Conservation (phyloP, 2,329 filamentous ascomycete species). For the Aspergillus ochraceoroseus region DNA sequence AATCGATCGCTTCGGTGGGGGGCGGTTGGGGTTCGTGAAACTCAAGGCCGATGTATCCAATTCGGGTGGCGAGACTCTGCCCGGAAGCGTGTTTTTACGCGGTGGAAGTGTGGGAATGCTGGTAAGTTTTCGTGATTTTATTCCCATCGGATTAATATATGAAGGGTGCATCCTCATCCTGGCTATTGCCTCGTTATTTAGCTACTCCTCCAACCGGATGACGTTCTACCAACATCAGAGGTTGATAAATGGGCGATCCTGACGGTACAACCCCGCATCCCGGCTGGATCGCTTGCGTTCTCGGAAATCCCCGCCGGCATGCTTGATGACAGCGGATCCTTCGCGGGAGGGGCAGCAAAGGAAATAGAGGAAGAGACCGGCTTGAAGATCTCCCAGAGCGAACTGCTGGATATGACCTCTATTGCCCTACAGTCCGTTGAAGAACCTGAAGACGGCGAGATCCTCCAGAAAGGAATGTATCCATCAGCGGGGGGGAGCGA, state of each 20-base stretch:
- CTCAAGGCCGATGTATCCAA: slow-evolving; percentile 53
- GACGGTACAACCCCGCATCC: slow-evolving; percentile 55
- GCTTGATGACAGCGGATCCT: slow-evolving; percentile 53
- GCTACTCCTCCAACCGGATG: slow-evolving; percentile 53
- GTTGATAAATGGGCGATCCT: slow-evolving; percentile 49
- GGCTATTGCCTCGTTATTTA: slow-evolving; percentile 19
- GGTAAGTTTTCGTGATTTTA: slow-evolving; percentile 32
- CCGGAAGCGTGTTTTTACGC: slow-evolving; percentile 54
- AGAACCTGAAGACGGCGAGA: slow-evolving; percentile 27
- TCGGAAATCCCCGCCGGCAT: slow-evolving; percentile 58
- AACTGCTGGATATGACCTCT: slow-evolving; percentile 53
- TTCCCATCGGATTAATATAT: background rate
- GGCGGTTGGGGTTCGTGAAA: slow-evolving; percentile 54
- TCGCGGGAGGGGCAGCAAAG: slow-evolving; percentile 52
- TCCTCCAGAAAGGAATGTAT: slow-evolving; percentile 50
- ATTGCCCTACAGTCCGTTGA: slow-evolving; percentile 39
- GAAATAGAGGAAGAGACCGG: slow-evolving; percentile 57
- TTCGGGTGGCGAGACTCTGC: slow-evolving; percentile 48
- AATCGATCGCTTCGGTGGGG: slow-evolving; percentile 50
- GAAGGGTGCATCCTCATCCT: background rate
- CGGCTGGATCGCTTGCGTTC: slow-evolving; percentile 52
- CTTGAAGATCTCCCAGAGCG: slow-evolving; percentile 46
- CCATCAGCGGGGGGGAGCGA: slow-evolving; percentile 54
- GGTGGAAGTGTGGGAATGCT: slow-evolving; percentile 57
- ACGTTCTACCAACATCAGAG: slow-evolving; percentile 41